Conservation (phyloP, 2,329 filamentous ascomycete genomes). For the Didymellaceae sp. region DNA sequence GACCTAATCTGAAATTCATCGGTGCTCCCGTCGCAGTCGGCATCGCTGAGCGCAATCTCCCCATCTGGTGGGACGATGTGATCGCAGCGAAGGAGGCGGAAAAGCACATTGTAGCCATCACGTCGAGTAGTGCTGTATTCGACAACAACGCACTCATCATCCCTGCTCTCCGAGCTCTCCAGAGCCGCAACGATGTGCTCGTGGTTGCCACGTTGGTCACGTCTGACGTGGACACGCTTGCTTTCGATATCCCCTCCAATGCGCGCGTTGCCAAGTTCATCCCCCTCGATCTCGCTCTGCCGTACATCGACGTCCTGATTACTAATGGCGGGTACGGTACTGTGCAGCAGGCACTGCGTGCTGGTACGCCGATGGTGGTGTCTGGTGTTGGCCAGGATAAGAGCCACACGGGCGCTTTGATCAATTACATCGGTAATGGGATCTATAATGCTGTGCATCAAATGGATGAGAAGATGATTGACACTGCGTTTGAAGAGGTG, state of each 20-base stretch:
- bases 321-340: slow-evolving; percentile 59
- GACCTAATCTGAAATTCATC: slow-evolving; percentile 51
- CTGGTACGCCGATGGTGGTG: slow-evolving; percentile 57
- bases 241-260: slow-evolving; percentile 49
- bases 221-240: slow-evolving; percentile 22
- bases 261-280: slow-evolving; percentile 55
- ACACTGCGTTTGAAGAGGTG: slow-evolving; percentile 10
- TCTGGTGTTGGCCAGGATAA: slow-evolving; percentile 50
- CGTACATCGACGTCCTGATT: slow-evolving; percentile 50
- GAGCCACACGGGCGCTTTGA: slow-evolving; percentile 48
- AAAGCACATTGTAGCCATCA: slow-evolving; percentile 52
- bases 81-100: slow-evolving; percentile 47
- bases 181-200: slow-evolving; percentile 49
- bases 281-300: slow-evolving; percentile 55
- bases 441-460: slow-evolving; percentile 16
- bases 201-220: slow-evolving; percentile 46
- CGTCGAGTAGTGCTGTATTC: slow-evolving; percentile 55
- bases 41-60: slow-evolving; percentile 34
- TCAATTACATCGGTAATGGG: slow-evolving; percentile 17
- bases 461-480: background rate
- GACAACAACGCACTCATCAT: slow-evolving; percentile 53
- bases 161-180: slow-evolving; percentile 54
- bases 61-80: slow-evolving; percentile 56
- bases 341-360: slow-evolving; percentile 53
- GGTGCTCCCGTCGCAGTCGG: slow-evolving; percentile 39